phyloP scores from a whole-genome alignment of 177 flowering plant species.

The Vitis hybrid region DNA sequence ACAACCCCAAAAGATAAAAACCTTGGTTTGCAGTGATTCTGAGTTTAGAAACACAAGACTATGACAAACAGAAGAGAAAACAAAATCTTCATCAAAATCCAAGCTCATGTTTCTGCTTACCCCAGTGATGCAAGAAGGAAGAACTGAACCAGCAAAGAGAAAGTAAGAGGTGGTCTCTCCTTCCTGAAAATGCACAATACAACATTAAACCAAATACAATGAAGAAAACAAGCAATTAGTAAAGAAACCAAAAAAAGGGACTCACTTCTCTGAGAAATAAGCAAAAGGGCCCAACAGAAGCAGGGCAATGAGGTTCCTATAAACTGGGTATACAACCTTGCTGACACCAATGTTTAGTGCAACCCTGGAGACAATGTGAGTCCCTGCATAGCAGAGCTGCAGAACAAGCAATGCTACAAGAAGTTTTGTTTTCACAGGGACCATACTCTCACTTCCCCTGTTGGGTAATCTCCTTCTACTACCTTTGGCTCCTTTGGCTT shows the following conservation, averaged over 20 bases:
- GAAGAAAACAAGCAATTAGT: too few relatives aligned
- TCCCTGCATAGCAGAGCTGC: constrained; percentile 68
- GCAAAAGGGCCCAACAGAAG: constrained; percentile 60
- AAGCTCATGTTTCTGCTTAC: constrained; percentile 28
- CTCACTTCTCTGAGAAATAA: constrained; percentile 70
- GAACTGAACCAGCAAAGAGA: constrained; percentile 61
- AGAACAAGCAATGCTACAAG: constrained; percentile 47
- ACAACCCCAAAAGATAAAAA: constrained; percentile 61
- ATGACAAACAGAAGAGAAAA: background rate
- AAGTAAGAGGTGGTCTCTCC: constrained; percentile 70
- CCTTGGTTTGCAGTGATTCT: constrained; percentile 89
- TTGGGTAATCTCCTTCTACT: background rate
- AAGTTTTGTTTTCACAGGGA: constrained; percentile 58
- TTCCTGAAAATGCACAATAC: constrained; percentile 40
- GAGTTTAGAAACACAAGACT: background rate
- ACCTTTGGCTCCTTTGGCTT: background rate
- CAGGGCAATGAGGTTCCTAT: constrained; percentile 71
- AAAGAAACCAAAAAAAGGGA: constrained; percentile 2
- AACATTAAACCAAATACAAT: background rate
- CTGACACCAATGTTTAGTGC: constrained; percentile 83
- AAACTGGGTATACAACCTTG: constrained; percentile 72
- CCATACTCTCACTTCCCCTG: constrained; percentile 21
- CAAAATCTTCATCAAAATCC: background rate
- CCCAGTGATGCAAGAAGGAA: constrained; percentile 72
- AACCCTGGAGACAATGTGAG: constrained; percentile 71